Conservation (phyloP, 352 stramenopile species). For the Paralagenidium karlingii region DNA sequence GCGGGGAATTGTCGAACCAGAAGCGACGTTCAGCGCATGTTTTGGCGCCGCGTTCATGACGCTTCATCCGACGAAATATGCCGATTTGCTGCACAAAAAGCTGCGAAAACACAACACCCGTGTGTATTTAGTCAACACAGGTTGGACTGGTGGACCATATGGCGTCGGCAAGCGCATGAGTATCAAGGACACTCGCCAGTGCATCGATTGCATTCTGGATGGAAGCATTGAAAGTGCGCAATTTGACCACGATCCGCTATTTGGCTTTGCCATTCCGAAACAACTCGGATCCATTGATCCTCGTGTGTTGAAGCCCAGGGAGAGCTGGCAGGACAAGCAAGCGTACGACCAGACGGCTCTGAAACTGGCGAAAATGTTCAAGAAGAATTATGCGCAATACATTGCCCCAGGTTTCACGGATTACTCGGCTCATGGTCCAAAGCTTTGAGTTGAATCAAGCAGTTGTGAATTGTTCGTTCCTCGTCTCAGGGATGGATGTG, state of each 20-base stretch:
- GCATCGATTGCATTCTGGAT: constrained; percentile 95
- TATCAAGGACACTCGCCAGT: constrained; percentile 94
- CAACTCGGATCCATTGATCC: constrained; percentile 77
- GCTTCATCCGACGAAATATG: constrained; percentile 95
- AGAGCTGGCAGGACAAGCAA: constrained; percentile 87
- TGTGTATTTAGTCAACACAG: constrained; percentile 96
- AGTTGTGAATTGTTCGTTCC: neutral
- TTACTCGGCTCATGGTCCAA: constrained; percentile 93
- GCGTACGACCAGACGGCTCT: constrained; percentile 86
- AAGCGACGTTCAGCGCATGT: constrained; percentile 93
- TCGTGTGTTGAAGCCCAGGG: constrained; percentile 84
- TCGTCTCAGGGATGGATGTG: too few relatives aligned
- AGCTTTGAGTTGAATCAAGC: constrained; percentile 37
- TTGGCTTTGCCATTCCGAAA: constrained; percentile 91
- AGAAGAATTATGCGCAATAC: constrained; percentile 96
- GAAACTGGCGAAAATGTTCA: constrained; percentile 94
- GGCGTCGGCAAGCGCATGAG: constrained; percentile 95
- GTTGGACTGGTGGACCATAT: constrained; percentile 94
- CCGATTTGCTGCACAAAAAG: constrained; percentile 94
- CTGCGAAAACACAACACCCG: constrained; percentile 89
- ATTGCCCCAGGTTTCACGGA: constrained; percentile 88
- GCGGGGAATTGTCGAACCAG: constrained; percentile 92
- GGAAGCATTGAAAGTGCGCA: constrained; percentile 87
- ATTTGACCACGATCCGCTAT: constrained; percentile 83
- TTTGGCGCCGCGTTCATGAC: constrained; percentile 97